These are phyloP conservation scores for Babesia bovis DNA, from an alignment of 169 alveolate species.

Conservation along the genomic window DNA sequence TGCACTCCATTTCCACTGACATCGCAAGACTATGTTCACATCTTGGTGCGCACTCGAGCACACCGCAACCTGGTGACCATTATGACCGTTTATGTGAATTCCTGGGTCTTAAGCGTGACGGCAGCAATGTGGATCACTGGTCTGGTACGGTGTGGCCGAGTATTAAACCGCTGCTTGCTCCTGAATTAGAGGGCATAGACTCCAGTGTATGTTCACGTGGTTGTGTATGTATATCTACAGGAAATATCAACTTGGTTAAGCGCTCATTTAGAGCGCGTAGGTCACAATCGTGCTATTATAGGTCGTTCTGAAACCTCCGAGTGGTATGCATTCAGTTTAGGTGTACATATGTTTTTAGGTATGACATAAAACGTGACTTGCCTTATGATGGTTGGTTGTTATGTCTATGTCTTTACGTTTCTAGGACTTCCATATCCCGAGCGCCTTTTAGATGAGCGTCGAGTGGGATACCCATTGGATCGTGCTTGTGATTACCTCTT, in stretches of 20 bases:
- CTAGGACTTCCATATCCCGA: conserved; percentile 62
- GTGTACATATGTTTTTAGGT: conserved; percentile 7
- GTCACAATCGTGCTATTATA: conserved; percentile 21
- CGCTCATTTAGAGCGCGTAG: conserved; percentile 45
- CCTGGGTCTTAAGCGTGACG: conserved; percentile 51
- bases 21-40: conserved; percentile 17
- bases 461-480: conserved; percentile 59
- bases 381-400: conserved; percentile 56
- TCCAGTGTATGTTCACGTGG: neutral
- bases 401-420: no score
- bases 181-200: conserved; percentile 19
- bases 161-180: conserved; percentile 16
- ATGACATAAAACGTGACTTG: conserved; percentile 45
- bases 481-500: conserved; percentile 29
- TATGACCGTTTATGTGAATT: neutral
- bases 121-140: conserved; percentile 50
- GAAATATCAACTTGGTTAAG: conserved; percentile 42
- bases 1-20: conserved; percentile 52
- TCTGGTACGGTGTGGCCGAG: conserved; percentile 42
- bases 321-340: conserved; percentile 14
- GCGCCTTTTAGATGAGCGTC: conserved; percentile 36
- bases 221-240: neutral
- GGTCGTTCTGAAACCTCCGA: conserved; percentile 5
- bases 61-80: neutral
- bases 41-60: conserved; percentile 7